Conservation (phyloP, 768 basidiomycete species). For the Crassisporium funariophilum region DNA sequence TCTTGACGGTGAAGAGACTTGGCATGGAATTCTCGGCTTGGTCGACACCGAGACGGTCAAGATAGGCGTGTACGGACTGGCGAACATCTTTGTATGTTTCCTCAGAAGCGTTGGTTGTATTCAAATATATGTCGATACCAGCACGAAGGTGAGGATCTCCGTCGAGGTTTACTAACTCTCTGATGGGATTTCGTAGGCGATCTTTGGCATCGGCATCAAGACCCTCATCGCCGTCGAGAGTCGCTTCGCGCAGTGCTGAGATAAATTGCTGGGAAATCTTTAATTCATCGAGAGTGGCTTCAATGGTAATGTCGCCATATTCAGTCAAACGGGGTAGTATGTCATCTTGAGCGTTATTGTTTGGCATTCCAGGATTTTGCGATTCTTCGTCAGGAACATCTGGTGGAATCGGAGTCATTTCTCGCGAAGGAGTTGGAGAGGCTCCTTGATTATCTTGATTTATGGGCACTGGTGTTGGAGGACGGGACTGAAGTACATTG, state of each 20-base stretch:
- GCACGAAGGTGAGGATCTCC: constrained; percentile 9
- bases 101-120: constrained; percentile 5
- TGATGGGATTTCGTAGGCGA: constrained; percentile 24
- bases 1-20: background rate
- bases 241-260: constrained; percentile 18
- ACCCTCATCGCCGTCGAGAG: constrained; percentile 25
- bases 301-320: no score
- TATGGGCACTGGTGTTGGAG: no score
- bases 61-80: background rate
- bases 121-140: constrained; percentile 9
- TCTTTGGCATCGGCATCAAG: constrained; percentile 22
- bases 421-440: no score
- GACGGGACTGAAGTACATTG: no score
- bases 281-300: constrained; percentile 10
- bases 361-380: no score
- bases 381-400: no score
- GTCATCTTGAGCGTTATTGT: no score
- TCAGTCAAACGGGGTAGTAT: no score
- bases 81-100: constrained; percentile 6
- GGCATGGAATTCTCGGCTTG: background rate
- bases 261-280: constrained; percentile 23
- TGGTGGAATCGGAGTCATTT: no score
- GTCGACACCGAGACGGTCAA: no score
- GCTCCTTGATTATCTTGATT: no score
- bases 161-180: constrained; percentile 5